phyloP scores from a whole-genome alignment of 192 early-diverging fungal genomes.

The Mortierella claussenii region DNA sequence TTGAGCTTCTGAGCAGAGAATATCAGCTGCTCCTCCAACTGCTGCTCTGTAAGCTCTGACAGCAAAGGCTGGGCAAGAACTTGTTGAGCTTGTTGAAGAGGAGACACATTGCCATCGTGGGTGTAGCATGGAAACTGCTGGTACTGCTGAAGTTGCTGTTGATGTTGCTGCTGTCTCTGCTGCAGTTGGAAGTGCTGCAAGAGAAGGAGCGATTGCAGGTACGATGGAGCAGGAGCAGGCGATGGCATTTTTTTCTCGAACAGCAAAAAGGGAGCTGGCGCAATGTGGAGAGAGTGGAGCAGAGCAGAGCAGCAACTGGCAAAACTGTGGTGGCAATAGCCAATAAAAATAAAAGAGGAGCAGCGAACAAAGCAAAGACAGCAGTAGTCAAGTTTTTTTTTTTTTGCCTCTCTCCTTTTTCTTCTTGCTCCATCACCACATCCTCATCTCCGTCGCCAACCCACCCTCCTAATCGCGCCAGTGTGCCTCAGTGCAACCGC shows the following conservation, averaged over 20 bases:
- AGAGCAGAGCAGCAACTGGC: too few species aligned
- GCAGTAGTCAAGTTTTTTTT: too few species aligned
- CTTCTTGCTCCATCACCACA: too few species aligned
- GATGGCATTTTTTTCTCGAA: slow-evolving; percentile 30
- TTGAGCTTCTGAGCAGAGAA: slow-evolving; percentile 35
- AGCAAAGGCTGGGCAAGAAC: neutral
- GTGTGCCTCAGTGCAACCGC: too few species aligned
- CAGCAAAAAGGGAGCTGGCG: too few species aligned
- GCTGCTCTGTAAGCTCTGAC: neutral
- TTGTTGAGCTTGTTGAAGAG: neutral
- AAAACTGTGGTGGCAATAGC: too few species aligned
- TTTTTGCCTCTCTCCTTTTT: too few species aligned
- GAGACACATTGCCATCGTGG: neutral
- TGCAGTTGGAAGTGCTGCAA: slow-evolving; percentile 26
- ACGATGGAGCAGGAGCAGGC: slow-evolving; percentile 23
- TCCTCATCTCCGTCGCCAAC: too few species aligned
- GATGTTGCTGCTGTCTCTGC: slow-evolving; percentile 13
- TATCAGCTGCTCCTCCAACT: slow-evolving; percentile 11
- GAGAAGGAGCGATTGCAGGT: slow-evolving; percentile 25
- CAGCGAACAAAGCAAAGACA: too few species aligned
- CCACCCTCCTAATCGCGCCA: too few species aligned
- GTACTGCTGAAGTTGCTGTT: slow-evolving; percentile 7
- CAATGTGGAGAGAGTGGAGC: too few species aligned
- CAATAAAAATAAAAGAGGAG: too few species aligned
- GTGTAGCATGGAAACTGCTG: neutral